Base-by-base conservation (phyloP, 2,329 filamentous ascomycete genomes). In the Botrytis squamosa region DNA sequence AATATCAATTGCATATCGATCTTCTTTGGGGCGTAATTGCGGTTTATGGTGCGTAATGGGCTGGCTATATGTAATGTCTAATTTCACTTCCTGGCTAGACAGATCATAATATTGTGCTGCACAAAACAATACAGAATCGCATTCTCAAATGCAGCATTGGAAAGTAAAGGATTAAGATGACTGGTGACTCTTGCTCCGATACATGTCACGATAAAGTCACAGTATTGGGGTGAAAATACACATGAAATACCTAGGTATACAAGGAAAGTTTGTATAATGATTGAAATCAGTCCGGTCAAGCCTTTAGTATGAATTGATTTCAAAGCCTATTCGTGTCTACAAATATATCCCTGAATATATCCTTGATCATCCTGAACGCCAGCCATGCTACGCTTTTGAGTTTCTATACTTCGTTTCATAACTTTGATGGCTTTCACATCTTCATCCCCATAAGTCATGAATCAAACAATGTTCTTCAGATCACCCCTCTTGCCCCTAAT, bases 321-420 rank as follows among this genome's bases (percentile, higher is more conserved):
- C 10, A n/a, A 22, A 69, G 20, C 36, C 18, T 42, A 25, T 25
- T 38, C 66, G 22, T 42, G 6, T 33, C 38, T 68, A 33, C 55
- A 20, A 42, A 33, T 29, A 42, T 57, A 7, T n/a, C 6, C 36
- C 33, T 25, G 38, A 42, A 33, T 42, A 42, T 57, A 7, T n/a
- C 6, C 36, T 42, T 25, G 38, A 14, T 33, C 25, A 44, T 57
- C 38, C 49, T 7, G 4, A 42, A 69, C 66, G 49, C 66, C 49
- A 42, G 66, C 66, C 57, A 69, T 69, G 49, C n/a, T 42, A 57
- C 49, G 66, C 49, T 69, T 44, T 44, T 33, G 55, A 25, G 18
- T 57, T 44, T 18, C 36, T 57, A 8, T 18, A 12, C 29, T 42
- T 57, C 9, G 3, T 29, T 33, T 4, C 66, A 33, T 16, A 25